phyloP scores from a whole-genome alignment of 495 filamentous ascomycete genomes.

The Friedmanniomyces endolithicus region DNA sequence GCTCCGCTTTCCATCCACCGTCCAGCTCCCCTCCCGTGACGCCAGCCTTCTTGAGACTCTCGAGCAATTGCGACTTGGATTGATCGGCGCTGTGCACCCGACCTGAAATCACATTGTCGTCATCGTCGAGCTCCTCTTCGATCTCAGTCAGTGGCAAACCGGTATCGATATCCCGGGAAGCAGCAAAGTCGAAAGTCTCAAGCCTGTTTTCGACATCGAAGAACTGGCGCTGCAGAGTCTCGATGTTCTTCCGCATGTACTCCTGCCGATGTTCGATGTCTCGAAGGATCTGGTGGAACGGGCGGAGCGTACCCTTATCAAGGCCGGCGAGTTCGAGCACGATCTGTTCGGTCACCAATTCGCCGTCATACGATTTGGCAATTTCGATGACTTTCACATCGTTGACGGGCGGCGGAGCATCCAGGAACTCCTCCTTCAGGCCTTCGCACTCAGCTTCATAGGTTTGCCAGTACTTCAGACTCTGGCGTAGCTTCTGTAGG shows the following conservation, averaged over 20 bases:
- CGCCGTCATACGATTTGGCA: constrained; percentile 39
- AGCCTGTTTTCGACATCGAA: constrained; percentile 56
- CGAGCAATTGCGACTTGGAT: constrained; percentile 46
- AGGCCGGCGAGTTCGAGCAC: constrained; percentile 53
- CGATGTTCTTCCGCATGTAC: constrained; percentile 74
- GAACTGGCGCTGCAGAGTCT: constrained; percentile 55
- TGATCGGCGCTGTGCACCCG: constrained; percentile 47
- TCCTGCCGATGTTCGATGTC: constrained; percentile 67
- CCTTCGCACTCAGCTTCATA: constrained; percentile 87
- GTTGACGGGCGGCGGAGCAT: constrained; percentile 38
- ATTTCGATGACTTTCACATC: constrained; percentile 41
- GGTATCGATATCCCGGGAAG: constrained; percentile 4
- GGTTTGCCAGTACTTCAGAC: constrained; percentile 74
- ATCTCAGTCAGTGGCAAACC: constrained; percentile 74
- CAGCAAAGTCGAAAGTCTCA: constrained; percentile 32
- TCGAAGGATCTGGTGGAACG: constrained; percentile 45
- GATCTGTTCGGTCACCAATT: constrained; percentile 47
- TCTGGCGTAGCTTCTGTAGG: constrained; percentile 57
- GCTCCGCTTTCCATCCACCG: not conserved
- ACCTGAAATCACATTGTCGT: constrained; percentile 64
- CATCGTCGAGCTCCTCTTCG: constrained; percentile 80
- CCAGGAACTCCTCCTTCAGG: constrained; percentile 62
- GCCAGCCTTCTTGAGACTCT: constrained; percentile 59
- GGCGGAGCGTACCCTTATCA: constrained; percentile 37
- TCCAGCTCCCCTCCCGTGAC: constrained; percentile 38